phyloP scores from a whole-genome alignment of 1,284 basidiomycete species.

The Puccinia sorghi region DNA sequence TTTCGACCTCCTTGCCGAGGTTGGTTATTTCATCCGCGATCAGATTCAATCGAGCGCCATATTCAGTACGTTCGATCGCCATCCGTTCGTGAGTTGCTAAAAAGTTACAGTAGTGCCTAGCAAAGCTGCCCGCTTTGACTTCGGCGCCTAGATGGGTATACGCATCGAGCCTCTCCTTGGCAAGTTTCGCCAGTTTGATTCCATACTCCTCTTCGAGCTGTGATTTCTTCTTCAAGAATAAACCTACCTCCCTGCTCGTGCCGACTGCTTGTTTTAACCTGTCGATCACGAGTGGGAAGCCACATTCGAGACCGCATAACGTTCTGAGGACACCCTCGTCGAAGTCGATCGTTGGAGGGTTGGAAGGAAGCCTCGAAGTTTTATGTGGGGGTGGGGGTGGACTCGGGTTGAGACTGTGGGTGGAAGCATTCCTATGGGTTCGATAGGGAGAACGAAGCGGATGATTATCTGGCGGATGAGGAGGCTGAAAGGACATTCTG shows the following conservation, averaged over 20 bases:
- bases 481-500: slow-evolving; percentile 4
- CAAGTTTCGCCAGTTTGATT: slow-evolving; percentile 20
- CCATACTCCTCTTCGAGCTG: slow-evolving; percentile 44
- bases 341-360: slow-evolving; percentile 31
- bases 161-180: slow-evolving; percentile 30
- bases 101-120: slow-evolving; percentile 20
- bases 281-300: slow-evolving; percentile 41
- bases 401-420: slow-evolving; percentile 23
- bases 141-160: slow-evolving; percentile 47
- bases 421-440: neutral
- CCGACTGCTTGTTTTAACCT: slow-evolving; percentile 36
- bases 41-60: neutral
- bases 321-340: slow-evolving; percentile 45
- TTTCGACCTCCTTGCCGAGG: slow-evolving; percentile 37
- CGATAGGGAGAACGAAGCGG: slow-evolving; percentile 19
- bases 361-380: neutral
- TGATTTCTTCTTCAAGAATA: slow-evolving; percentile 38
- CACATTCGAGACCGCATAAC: slow-evolving; percentile 39
- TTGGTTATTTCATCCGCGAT: slow-evolving; percentile 35
- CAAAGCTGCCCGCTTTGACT: slow-evolving; percentile 41
- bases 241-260: slow-evolving; percentile 25
- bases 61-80: slow-evolving; percentile 28
- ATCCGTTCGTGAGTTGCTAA: slow-evolving; percentile 36
- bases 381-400: slow-evolving; percentile 15
- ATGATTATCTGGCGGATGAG: slow-evolving; percentile 1